Evolutionary conservation across 192 early-diverging fungal species (phyloP).

Genomic region (Funneliformis geosporum): DNA sequence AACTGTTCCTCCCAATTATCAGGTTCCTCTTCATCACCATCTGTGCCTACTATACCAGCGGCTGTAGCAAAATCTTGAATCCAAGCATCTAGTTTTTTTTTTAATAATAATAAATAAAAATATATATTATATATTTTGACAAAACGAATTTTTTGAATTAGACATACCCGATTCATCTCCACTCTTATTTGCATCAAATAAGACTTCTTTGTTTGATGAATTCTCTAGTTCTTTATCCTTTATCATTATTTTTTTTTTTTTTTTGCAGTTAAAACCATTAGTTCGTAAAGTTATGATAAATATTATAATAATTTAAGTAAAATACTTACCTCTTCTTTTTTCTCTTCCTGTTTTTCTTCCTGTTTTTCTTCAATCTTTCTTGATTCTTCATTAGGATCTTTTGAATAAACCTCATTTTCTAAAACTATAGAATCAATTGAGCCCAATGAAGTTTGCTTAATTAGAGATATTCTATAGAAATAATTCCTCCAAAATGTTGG

Average conservation of each 20-base stretch:
- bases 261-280: not conserved
- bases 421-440: slow-evolving; percentile 31
- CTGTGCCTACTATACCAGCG: slow-evolving; percentile 19
- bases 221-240: not conserved
- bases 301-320: not conserved
- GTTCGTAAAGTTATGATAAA: not conserved
- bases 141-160: no score
- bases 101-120: not conserved
- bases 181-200: slow-evolving; percentile 44
- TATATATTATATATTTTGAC: no score
- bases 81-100: slow-evolving; percentile 41
- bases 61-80: slow-evolving; percentile 40
- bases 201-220: slow-evolving; percentile 33
- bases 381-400: slow-evolving; percentile 17
- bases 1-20: slow-evolving; percentile 50
- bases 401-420: slow-evolving; percentile 27
- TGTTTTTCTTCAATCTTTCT: not conserved
- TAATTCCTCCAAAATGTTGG: slow-evolving; percentile 67
- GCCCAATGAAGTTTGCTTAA: slow-evolving; percentile 54
- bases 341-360: not conserved
- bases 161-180: slow-evolving; percentile 44
- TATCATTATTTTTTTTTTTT: no score
- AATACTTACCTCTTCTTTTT: not conserved
- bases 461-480: slow-evolving; percentile 65
- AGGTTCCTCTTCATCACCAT: slow-evolving; percentile 40